Evolutionary conservation across 306 rosid genomes (phyloP), one percentile per base, ranked within the genome.

Genomic region (Alnus glutinosa): DNA sequence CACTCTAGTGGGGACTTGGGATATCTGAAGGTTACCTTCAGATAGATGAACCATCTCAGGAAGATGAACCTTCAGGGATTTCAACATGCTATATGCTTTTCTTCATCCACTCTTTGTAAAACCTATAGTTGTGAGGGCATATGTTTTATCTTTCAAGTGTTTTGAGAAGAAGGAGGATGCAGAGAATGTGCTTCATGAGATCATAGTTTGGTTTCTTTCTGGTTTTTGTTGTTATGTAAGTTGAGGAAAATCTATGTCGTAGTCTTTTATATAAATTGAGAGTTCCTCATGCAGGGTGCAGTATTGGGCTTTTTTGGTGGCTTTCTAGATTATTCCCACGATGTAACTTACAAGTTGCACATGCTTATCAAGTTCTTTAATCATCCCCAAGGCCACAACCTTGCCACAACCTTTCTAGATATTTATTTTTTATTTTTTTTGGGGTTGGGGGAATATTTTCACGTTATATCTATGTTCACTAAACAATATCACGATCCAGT

Each of bases 241-340:
- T 55, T 55, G 30, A 55, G 30, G 10, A 55, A 55, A 8, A 16
- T 16, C 11, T n/a, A n/a, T 55, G 46, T 28, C 75, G 18, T n/a
- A 30, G 15, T 55, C 70, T 55, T 77, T 55, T 68, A 55, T 55
- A 70, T 48, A 42, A 70, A 52, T 42, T 55, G 52, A 34, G 46
- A 36, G 14, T 46, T 78, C 50, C 76, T 69, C 55, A 55, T 47
- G 75, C 36, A 4, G 4, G 70, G 18, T 15, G 14, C 48, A 42
- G 34, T 54, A 18, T 68, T 68, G 75, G n/a, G 42, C 51, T 52
- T 52, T 50, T 51, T 55, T 37, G 55, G n/a, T 64, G 75, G 49
- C 9, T 59, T 80, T 70, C 66, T 23, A 14, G 7, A 34, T 30
- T 66, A 71, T 54, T 48, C 7, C n/a, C 57, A 39, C 28, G 16